phyloP scores from a whole-genome alignment of 345 rosid genomes.

The Trapa incisa region DNA sequence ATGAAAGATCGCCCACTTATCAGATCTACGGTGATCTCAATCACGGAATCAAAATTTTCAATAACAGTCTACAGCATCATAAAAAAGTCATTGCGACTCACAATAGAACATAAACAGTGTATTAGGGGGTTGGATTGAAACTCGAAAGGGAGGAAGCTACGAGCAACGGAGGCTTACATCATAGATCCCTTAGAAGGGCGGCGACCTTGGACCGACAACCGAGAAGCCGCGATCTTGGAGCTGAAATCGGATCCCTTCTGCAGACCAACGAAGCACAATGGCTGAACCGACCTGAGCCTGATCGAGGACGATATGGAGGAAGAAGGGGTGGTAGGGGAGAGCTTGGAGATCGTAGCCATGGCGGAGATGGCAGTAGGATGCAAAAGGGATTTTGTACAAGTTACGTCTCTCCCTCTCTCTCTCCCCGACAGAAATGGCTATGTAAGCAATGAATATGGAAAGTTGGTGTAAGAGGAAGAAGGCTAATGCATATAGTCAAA shows the following conservation, averaged over 20 bases:
- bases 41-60: neutral
- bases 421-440: conserved; percentile 3
- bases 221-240: conserved; percentile 41
- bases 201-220: conserved; percentile 22
- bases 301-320: conserved; percentile 22
- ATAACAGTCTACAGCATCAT: no score
- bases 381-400: conserved; percentile 6
- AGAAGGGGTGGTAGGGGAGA: conserved; percentile 29
- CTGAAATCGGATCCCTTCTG: conserved; percentile 10
- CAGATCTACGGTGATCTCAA: neutral
- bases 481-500: neutral
- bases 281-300: conserved; percentile 28
- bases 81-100: neutral
- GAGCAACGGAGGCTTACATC: conserved; percentile 29
- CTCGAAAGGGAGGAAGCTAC: no score
- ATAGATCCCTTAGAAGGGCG: conserved; percentile 28
- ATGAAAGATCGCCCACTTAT: neutral
- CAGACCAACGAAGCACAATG: conserved; percentile 27
- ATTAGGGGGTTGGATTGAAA: no score
- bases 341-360: conserved; percentile 82
- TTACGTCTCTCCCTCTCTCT: neutral
- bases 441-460: conserved; percentile 1
- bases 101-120: neutral
- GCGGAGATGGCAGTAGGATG: neutral
- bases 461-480: neutral